Evolutionary conservation across 78 protist species (phyloP), one percentile per base, ranked within the genome.

Genomic region (Ministeria vibrans): DNA sequence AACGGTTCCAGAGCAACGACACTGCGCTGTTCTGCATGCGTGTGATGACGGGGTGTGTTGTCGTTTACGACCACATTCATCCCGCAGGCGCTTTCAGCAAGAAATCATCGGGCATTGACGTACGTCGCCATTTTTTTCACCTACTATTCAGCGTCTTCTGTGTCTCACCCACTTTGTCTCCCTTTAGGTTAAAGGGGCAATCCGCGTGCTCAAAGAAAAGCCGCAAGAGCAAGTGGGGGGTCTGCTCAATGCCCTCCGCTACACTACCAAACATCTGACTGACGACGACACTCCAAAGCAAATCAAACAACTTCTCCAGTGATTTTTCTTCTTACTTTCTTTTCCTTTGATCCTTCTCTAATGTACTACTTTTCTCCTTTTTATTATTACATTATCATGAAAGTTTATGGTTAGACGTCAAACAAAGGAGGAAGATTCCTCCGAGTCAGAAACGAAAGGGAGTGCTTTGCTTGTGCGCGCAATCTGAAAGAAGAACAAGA

Each of bases 191-290:
- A 82, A 79, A 53, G 79, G 77, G 39, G 78, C 88, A 55, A 78
- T 89, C 71, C 51, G 62, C 32, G 86, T 86, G 13, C 86, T 89
- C 43, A 85, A 89, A 77, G 77, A 46, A 9, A 39, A 86, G 53
- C 66, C 71, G 6, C 34, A 59, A 11, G 69, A 81, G 75, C 73
- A 53, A 2, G 73, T 82, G n/a, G 90, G 82, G 39, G 87, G 87
- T 13, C 77, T 89, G 51, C 81, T 89, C 70, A 89, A 89, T 75
- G 93, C 93, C 25, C 83, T 89, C 30, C 85, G 93, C 49, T 89
- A 77, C 88, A 86, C 93, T n/a, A 89, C 93, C 0, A 83, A 79
- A 61, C 93, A 89, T 42, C 86, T 89, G 55, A 83, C 75, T 70
- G 93, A 89, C 34, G 81, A 46, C 34, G 46, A 38, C 72, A 77